These are phyloP conservation scores for Trifolium pratense DNA, from an alignment of 306 rosid genomes.

Conservation along the genomic window DNA sequence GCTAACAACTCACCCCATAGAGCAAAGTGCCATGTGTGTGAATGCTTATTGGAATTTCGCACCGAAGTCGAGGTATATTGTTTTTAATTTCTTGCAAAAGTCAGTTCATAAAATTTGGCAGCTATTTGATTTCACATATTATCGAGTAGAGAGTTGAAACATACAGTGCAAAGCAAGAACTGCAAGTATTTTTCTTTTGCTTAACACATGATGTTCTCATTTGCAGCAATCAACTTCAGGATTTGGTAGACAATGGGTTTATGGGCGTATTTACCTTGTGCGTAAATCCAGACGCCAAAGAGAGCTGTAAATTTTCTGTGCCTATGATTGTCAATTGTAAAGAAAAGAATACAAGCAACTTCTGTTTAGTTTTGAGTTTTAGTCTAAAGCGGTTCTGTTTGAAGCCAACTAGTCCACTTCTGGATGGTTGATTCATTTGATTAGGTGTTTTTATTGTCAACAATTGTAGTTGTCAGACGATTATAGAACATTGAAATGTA, in stretches of 20 bases:
- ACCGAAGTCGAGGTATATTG: constrained; percentile 72
- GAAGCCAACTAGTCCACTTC: constrained; percentile 29
- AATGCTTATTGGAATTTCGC: constrained; percentile 74
- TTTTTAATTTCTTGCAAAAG: constrained; percentile 21
- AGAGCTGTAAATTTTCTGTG: constrained; percentile 43
- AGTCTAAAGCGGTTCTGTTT: constrained; percentile 21
- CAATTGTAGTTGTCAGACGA: background rate
- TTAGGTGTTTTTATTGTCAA: background rate
- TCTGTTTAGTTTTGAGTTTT: background rate
- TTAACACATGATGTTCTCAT: constrained; percentile 29
- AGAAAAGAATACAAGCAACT: constrained; percentile 18
- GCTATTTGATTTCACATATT: constrained; percentile 14
- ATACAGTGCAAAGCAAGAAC: background rate
- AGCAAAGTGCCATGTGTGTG: constrained; percentile 95
- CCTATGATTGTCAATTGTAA: constrained; percentile 40
- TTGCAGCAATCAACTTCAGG: constrained; percentile 71
- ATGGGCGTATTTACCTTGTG: constrained; percentile 89
- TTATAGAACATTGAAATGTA: background rate
- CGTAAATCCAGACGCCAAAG: constrained; percentile 56
- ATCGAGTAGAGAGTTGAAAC: constrained; percentile 13
- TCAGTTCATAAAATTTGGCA: constrained; percentile 12
- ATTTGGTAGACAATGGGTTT: constrained; percentile 80
- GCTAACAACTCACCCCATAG: constrained; percentile 71
- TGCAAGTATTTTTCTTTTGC: background rate
- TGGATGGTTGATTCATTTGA: background rate